phyloP scores from a whole-genome alignment of 441 rosid species.

The Croton laevigatus region DNA sequence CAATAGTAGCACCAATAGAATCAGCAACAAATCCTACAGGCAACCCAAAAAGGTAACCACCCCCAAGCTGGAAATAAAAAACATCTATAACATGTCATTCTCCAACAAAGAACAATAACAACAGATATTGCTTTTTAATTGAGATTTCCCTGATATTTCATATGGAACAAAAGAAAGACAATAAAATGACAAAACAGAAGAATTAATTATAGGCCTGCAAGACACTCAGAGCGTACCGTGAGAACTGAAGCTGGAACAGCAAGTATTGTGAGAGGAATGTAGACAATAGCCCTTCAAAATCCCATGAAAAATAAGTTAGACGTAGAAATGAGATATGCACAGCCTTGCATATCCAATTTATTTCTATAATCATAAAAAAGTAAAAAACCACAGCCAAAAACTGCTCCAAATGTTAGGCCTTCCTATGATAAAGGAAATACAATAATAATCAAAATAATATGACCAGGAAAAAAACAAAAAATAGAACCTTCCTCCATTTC shows the following conservation, averaged over 20 bases:
- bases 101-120: not conserved
- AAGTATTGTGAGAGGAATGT: slow-evolving; percentile 87
- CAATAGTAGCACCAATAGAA: slow-evolving; percentile 87
- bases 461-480: not conserved
- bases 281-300: slow-evolving; percentile 78
- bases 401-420: not conserved
- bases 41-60: slow-evolving; percentile 95
- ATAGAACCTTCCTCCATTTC: not conserved
- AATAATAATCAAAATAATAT: not conserved
- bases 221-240: slow-evolving; percentile 50
- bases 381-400: too few relatives aligned
- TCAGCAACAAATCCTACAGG: slow-evolving; percentile 95
- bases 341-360: not conserved
- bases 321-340: not conserved
- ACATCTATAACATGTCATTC: not conserved
- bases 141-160: not conserved
- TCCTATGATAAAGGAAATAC: not conserved
- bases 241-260: slow-evolving; percentile 98
- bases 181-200: not conserved
- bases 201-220: not conserved
- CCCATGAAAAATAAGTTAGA: slow-evolving; percentile 8
- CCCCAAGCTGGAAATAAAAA: slow-evolving; percentile 70
- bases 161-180: not conserved
- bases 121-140: not conserved
- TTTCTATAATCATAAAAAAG: not conserved